Evolutionary conservation across 2,329 filamentous ascomycete genomes (phyloP), one percentile per base, ranked within the genome.

Genomic region (Hypoxylon sp.): DNA sequence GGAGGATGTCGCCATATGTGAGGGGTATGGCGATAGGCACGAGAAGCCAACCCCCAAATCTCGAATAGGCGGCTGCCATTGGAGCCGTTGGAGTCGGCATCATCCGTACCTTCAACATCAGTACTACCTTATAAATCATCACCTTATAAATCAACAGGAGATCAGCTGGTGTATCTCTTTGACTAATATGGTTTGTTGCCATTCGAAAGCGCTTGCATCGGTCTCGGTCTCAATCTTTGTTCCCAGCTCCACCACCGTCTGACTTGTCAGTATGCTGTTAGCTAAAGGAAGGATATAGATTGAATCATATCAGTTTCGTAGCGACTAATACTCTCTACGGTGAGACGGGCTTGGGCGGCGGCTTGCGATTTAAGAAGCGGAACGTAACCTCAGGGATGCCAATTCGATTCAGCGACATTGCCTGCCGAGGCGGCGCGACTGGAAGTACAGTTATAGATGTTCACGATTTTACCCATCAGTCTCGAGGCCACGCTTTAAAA

Each of bases 1-100:
- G 41, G 21, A n/a, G 16, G 54, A 71, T 71, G 68, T 67, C 68
- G 70, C 70, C 65, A 71, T 71, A 30, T 8, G 23, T 66, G 70
- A 66, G 68, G 68, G 65, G 65, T 66, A 71, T 71, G 68, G 37
- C 70, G 70, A 65, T 54, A 57, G 51, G 47, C 47, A 46, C 56
- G 61, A 61, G 43, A 61, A 63, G 51, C 56, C 63, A 69, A 64
- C 57, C 56, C 34, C 50, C n/a, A n/a, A 50, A 50, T 43, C 29
- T 9, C 11, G 21, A 43, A 58, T 47, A 32, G 30, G 52, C 43
- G 37, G 37, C 5, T 54, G 34, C 30, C 45, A 54, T 55, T 60
- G 43, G 27, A 45, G 34, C 30, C 45, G 50, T 55, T 60, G 43
- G 27, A 45, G 34, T 62, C 51, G 57, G 55, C 16, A 23, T 57